Conservation (phyloP, 305 asterid species). For the Withania somnifera region DNA sequence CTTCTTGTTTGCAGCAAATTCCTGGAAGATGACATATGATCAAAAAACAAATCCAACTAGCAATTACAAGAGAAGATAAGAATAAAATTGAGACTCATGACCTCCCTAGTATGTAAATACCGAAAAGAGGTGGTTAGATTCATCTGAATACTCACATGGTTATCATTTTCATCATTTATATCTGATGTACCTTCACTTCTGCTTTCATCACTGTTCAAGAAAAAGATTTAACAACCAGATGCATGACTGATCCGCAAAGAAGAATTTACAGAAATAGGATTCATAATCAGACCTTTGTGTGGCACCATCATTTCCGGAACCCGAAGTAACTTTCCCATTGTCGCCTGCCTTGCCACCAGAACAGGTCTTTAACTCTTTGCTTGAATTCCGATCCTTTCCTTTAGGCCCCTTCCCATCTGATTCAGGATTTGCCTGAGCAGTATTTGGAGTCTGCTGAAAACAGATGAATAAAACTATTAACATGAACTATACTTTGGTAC, state of each 20-base stretch:
- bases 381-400: slow-evolving; percentile 43
- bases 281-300: slow-evolving; percentile 53
- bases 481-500: neutral
- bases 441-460: slow-evolving; percentile 33
- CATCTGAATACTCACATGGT: slow-evolving; percentile 28
- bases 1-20: slow-evolving; percentile 53
- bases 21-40: slow-evolving; percentile 26
- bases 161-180: slow-evolving; percentile 69
- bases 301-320: slow-evolving; percentile 83
- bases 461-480: neutral
- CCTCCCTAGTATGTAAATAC: neutral
- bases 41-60: neutral
- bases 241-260: neutral
- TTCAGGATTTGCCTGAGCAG: slow-evolving; percentile 42
- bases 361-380: slow-evolving; percentile 42
- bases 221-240: slow-evolving; percentile 20
- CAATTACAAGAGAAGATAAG: neutral
- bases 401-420: slow-evolving; percentile 49
- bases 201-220: slow-evolving; percentile 64
- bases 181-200: slow-evolving; percentile 88
- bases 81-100: neutral
- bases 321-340: slow-evolving; percentile 62
- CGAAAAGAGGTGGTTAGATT: neutral
- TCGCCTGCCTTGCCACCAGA: slow-evolving; percentile 49
- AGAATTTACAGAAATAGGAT: neutral